Evolutionary conservation across 2,329 filamentous ascomycete genomes (phyloP).

Genomic region (Thielaviopsis musarum): DNA sequence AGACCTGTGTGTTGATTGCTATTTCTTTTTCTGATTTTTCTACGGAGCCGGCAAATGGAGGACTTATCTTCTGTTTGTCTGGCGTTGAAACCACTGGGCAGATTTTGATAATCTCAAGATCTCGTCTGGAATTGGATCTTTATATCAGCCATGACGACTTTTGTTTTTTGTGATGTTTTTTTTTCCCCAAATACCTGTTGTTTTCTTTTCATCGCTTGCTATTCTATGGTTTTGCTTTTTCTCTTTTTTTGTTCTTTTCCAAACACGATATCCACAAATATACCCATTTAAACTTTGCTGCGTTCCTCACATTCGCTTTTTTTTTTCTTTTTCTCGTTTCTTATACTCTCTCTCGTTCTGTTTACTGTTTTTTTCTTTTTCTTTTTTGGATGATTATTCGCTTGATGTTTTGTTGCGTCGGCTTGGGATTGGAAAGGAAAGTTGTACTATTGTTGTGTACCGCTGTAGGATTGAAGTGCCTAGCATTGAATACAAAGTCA

Average conservation of each 20-base stretch:
- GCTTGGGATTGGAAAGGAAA: not conserved
- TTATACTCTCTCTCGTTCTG: conserved; percentile 6
- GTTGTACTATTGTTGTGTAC: too few species aligned
- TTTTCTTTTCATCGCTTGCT: not conserved
- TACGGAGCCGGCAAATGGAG: too few species aligned
- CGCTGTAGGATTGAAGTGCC: too few species aligned
- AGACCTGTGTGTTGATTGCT: too few species aligned
- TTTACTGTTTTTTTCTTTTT: conserved; percentile 14
- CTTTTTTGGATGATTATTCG: conserved; percentile 10
- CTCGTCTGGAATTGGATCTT: not conserved
- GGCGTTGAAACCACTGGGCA: not conserved
- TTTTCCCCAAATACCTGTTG: not conserved
- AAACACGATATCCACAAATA: conserved; percentile 8
- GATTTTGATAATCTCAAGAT: not conserved
- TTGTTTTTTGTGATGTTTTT: not conserved
- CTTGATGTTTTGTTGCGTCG: not conserved
- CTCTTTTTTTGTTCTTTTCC: not conserved
- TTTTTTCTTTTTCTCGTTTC: conserved; percentile 3
- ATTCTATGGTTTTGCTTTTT: not conserved
- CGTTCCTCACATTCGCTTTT: conserved; percentile 8
- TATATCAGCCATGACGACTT: not conserved
- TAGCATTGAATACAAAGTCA: too few species aligned
- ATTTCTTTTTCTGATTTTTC: too few species aligned
- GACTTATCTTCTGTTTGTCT: too few species aligned
- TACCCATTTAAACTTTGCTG: conserved; percentile 10